Evolutionary conservation across 139 green algal genomes (phyloP).

Genomic region (Microglena sp.): DNA sequence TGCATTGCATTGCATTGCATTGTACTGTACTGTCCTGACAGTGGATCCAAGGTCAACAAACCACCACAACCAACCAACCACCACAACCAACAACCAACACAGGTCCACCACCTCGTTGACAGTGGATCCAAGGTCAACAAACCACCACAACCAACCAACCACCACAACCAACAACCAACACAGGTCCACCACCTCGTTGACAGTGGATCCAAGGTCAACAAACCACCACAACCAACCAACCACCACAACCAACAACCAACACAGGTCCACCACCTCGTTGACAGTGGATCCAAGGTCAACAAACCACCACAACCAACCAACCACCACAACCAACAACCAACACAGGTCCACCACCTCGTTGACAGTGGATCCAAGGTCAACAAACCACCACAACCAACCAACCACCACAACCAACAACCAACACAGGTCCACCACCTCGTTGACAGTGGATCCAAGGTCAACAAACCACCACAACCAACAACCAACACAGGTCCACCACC

Average conservation of each 20-base stretch:
- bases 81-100: background rate
- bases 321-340: too few relatives aligned
- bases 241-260: background rate
- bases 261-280: constrained; percentile 83
- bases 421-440: background rate
- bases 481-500: background rate
- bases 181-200: background rate
- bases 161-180: background rate
- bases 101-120: background rate
- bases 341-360: too few relatives aligned
- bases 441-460: background rate
- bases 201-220: background rate
- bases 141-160: background rate
- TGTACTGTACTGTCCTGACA: too few relatives aligned
- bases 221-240: background rate
- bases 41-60: too few relatives aligned
- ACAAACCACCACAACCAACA: background rate
- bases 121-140: background rate
- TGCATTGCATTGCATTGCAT: too few relatives aligned
- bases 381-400: background rate
- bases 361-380: too few relatives aligned
- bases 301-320: constrained; percentile 36
- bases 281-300: constrained; percentile 74
- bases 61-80: background rate
- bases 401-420: background rate